Evolutionary conservation across 352 stramenopile genomes (phyloP), one percentile per base, ranked within the genome.

Genomic region (Plasmopara viticola): DNA sequence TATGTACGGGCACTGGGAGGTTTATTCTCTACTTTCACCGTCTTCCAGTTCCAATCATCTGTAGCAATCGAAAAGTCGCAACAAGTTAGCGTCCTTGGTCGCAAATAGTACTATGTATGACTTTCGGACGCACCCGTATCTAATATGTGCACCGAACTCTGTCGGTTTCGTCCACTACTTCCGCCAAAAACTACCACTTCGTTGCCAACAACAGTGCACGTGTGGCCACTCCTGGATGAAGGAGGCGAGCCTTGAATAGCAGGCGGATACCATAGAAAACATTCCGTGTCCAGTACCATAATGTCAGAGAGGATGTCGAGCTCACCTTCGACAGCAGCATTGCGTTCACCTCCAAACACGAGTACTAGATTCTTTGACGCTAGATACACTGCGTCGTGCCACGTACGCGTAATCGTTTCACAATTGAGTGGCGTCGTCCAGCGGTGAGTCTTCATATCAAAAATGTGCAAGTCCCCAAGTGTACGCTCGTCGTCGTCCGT

Each of bases 231-330:
- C 53, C 74, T 68, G 10, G 77, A 71, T 12, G 71, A 66, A 13
- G 84, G 84, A 12, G 74, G 55, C 7, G 78, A 64, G n/a, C 84
- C 84, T 31, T 64, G 82, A 18, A 96, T 78, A 5, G 83, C 77
- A 12, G 93, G 90, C 15, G 90, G 90, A 60, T 97, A 97, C 92
- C 92, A 97, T 28, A 96, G 57, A 56, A 97, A 95, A 57, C 92
- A 97, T 62, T 97, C 87, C 5, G 85, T 96, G 64, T 98, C 93
- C 5, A 98, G 73, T 38, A 97, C 87, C 86, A 95, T 85, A 31
- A 92, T 81, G 48, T 92, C 81, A 39, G 72, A 90, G 38, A 94
- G 67, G 49, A 86, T 63, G 46, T 90, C 74, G 46, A 90, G 57
- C 51, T 87, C 65, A 48, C 79, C 69, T 56, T 84, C 61, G 56